Conservation (phyloP, 306 rosid species). For the Malus sylvestris region DNA sequence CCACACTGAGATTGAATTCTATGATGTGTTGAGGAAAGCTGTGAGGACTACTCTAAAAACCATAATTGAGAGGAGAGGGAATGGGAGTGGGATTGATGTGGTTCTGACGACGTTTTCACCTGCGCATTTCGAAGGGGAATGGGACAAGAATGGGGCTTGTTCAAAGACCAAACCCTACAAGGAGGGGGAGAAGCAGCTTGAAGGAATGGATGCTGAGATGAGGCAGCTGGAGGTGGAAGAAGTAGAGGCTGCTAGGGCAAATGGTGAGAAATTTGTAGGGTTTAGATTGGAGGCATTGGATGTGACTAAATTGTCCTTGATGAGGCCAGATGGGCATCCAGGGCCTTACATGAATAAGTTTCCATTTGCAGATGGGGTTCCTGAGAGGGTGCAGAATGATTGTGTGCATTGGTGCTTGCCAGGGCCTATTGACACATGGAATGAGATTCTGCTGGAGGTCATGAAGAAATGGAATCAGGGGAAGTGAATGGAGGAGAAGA, state of each 20-base stretch:
- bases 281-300: constrained; percentile 61
- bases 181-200: constrained; percentile 46
- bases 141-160: constrained; percentile 92
- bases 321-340: constrained; percentile 92
- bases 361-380: constrained; percentile 61
- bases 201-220: constrained; percentile 81
- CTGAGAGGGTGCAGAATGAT: constrained; percentile 68
- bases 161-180: constrained; percentile 51
- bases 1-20: constrained; percentile 79
- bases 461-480: constrained; percentile 48
- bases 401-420: constrained; percentile 99
- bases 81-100: constrained; percentile 33
- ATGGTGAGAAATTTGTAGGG: constrained; percentile 14
- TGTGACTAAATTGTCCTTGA: constrained; percentile 51
- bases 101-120: constrained; percentile 83
- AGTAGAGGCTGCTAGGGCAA: constrained; percentile 51
- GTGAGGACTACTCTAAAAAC: constrained; percentile 46
- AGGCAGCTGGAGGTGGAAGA: constrained; percentile 64
- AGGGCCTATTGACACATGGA: constrained; percentile 89
- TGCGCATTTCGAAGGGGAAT: constrained; percentile 81
- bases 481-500: background rate
- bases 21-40: constrained; percentile 68
- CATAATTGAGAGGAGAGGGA: constrained; percentile 41
- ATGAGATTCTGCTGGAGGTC: constrained; percentile 56
- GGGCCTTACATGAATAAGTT: constrained; percentile 83